A percentile compares a stretch with the other conserved stretches of the same genome.
These are phyloP conservation scores for Malus hybrid DNA, from an alignment of 331 rosid genomes.

Conservation along the genomic window DNA sequence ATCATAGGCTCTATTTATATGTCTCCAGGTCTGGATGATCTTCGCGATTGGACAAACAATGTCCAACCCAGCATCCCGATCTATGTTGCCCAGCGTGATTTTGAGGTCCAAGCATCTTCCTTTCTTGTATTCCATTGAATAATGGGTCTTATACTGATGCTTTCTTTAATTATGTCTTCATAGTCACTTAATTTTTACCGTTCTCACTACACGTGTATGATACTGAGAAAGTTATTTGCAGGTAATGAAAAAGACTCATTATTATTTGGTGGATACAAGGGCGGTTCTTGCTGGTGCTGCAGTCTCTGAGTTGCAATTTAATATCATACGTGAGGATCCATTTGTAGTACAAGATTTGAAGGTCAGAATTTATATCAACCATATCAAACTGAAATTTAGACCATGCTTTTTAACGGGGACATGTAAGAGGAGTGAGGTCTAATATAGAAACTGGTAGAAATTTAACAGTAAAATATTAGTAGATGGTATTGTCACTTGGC, in stretches of 20 bases:
- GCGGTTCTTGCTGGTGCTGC: constrained; percentile 76
- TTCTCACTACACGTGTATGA: background rate
- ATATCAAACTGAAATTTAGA: background rate
- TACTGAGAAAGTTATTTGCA: constrained; percentile 31
- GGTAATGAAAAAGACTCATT: constrained; percentile 96
- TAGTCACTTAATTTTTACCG: background rate
- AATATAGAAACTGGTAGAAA: background rate
- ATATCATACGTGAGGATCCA: constrained; percentile 60
- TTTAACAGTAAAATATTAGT: background rate
- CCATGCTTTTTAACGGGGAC: background rate
- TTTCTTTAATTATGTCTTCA: background rate
- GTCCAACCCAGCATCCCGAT: constrained; percentile 85
- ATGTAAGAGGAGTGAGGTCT: background rate
- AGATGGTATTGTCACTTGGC: background rate
- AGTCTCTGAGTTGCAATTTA: constrained; percentile 86
- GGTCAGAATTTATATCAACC: constrained; percentile 32
- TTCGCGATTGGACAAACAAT: constrained; percentile 97
- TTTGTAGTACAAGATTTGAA: constrained; percentile 62
- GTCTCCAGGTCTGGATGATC: constrained; percentile 80
- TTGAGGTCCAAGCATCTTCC: constrained; percentile 52
- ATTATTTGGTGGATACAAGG: constrained; percentile 81
- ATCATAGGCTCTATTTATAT: background rate
- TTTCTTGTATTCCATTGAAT: constrained; percentile 15
- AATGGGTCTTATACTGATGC: background rate
- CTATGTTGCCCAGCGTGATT: constrained; percentile 78